Percentiles rank a stretch among this genome's conserved stretches.
phyloP scores from a whole-genome alignment of 108 stramenopile species.

The Schizochytrium sp. region DNA sequence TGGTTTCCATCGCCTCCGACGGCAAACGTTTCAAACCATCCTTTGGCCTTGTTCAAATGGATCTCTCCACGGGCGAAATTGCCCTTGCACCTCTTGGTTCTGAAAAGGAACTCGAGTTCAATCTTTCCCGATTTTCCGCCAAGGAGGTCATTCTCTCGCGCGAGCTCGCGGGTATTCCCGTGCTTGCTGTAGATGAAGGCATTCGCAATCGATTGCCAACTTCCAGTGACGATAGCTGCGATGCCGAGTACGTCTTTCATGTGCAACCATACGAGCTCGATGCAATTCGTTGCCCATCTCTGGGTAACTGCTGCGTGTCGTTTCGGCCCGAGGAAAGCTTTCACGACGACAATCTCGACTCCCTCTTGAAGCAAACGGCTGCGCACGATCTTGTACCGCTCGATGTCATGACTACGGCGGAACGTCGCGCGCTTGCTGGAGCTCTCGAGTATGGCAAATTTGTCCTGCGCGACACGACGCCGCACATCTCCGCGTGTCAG shows the following conservation, averaged over 20 bases:
- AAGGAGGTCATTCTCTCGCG: background rate
- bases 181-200: background rate
- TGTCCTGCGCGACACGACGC: background rate
- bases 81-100: background rate
- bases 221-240: no score
- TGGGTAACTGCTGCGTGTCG: background rate
- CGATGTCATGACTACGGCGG: background rate
- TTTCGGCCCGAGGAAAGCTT: background rate
- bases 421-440: background rate
- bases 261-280: background rate
- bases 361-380: background rate
- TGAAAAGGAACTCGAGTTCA: background rate
- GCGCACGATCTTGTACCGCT: background rate
- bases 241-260: background rate
- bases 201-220: background rate
- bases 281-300: background rate
- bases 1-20: background rate
- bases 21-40: background rate
- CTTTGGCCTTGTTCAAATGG: background rate
- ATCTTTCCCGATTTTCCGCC: background rate
- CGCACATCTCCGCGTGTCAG: background rate
- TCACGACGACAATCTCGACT: background rate
- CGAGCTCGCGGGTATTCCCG: background rate
- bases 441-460: background rate
- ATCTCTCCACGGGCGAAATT: background rate